Evolutionary conservation across 768 basidiomycete genomes (phyloP).

Genomic region (Psilocybe sp.): DNA sequence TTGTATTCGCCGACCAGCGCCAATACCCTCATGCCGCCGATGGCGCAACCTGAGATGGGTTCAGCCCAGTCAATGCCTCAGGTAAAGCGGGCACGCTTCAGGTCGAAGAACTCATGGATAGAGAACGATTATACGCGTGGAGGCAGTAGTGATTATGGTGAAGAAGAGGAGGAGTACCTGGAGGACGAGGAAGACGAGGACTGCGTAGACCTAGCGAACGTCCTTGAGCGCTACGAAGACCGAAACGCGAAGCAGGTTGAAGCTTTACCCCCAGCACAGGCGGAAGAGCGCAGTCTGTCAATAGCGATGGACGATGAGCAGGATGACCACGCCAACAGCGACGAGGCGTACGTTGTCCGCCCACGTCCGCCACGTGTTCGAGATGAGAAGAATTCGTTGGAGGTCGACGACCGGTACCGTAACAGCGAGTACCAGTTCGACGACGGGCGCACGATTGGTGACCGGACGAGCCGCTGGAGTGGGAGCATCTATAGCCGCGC

Average conservation of each 20-base stretch:
- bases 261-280: too few species aligned
- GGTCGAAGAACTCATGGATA: too few species aligned
- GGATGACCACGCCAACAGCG: conserved; percentile 18
- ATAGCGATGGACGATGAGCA: conserved; percentile 14
- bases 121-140: background rate
- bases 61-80: background rate
- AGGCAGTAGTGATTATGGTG: conserved; percentile 17
- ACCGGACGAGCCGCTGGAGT: conserved; percentile 40
- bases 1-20: conserved; percentile 19
- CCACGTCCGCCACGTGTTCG: too few species aligned
- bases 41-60: background rate
- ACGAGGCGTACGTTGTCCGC: conserved; percentile 1
- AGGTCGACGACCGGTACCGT: conserved; percentile 23
- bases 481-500: conserved; percentile 47
- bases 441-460: conserved; percentile 22
- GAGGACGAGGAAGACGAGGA: conserved; percentile 24
- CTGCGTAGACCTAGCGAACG: conserved; percentile 31
- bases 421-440: conserved; percentile 10
- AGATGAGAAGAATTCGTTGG: background rate
- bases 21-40: background rate
- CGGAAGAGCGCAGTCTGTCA: too few species aligned
- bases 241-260: too few species aligned
- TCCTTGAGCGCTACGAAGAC: conserved; percentile 26
- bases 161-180: conserved; percentile 17
- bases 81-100: background rate